Percentiles rank a stretch among this genome's conserved stretches.
These are phyloP conservation scores for Exserohilum rostratum DNA, from an alignment of 2,329 filamentous ascomycete species.

Conservation along the genomic window DNA sequence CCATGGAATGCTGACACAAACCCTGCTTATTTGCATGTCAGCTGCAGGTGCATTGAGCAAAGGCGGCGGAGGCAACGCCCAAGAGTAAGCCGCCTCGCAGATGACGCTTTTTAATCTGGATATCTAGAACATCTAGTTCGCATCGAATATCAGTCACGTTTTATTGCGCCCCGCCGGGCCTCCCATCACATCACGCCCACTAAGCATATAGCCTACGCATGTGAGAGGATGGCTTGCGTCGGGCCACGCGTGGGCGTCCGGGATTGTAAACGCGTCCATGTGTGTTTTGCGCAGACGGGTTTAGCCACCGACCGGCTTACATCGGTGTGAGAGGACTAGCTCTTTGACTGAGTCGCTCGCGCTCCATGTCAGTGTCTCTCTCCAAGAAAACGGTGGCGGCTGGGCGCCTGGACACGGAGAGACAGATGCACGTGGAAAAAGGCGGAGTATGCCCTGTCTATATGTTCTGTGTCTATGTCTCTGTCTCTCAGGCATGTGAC, in stretches of 20 bases:
- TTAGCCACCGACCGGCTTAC: no score
- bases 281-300: no score
- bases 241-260: neutral
- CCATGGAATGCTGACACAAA: slow-evolving; percentile 16
- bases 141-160: slow-evolving; percentile 30
- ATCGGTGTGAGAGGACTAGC: no score
- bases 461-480: no score
- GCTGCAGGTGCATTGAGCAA: slow-evolving; percentile 33
- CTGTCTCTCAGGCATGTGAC: no score
- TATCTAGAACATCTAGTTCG: slow-evolving; percentile 18
- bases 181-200: slow-evolving; percentile 1
- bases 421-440: no score
- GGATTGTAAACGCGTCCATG: no score
- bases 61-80: slow-evolving; percentile 11
- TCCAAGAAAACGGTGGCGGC: no score
- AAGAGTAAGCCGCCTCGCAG: neutral
- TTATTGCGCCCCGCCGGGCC: neutral
- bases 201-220: neutral
- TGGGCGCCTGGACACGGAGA: no score
- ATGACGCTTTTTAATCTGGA: slow-evolving; percentile 1
- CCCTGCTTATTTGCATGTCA: slow-evolving; percentile 23
- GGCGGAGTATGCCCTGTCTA: no score
- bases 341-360: no score
- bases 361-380: no score
- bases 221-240: slow-evolving; percentile 7